A percentile compares a stretch with the other conserved stretches of the same genome.
Conservation (phyloP, 1,284 basidiomycete genomes). For the Malassezia sympodialis region DNA sequence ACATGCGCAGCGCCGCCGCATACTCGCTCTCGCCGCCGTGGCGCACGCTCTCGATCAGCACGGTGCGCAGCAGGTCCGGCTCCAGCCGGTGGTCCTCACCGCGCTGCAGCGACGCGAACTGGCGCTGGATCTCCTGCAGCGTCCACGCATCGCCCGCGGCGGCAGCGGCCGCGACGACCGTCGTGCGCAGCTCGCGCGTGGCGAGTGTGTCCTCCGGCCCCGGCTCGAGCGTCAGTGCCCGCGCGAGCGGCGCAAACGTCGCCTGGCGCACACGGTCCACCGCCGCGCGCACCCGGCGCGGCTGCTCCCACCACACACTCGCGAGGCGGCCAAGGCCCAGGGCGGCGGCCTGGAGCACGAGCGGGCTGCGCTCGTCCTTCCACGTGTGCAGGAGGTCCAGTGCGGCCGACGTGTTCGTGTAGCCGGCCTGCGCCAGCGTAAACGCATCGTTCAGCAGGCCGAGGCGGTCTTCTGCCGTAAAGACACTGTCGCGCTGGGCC, state of each 20-base stretch:
- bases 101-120: conserved; percentile 66
- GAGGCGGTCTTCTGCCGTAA: conserved; percentile 73
- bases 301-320: conserved; percentile 74
- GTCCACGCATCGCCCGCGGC: conserved; percentile 50
- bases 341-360: conserved; percentile 33
- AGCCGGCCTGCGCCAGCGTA: conserved; percentile 69
- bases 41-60: conserved; percentile 53
- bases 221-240: conserved; percentile 71
- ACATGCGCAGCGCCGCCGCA: conserved; percentile 54
- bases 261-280: conserved; percentile 47
- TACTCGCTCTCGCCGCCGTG: conserved; percentile 70
- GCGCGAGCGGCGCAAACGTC: conserved; percentile 69
- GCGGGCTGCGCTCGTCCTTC: conserved; percentile 50
- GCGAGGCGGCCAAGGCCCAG: conserved; percentile 31
- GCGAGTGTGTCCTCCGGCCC: conserved; percentile 62
- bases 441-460: conserved; percentile 73
- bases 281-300: conserved; percentile 54
- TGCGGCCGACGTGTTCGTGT: conserved; percentile 64
- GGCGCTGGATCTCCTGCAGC: conserved; percentile 57
- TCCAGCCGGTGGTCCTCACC: conserved; percentile 72
- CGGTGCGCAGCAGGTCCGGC: conserved; percentile 41
- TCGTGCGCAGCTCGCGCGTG: conserved; percentile 64
- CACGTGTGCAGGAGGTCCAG: conserved; percentile 63
- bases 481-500: conserved; percentile 57
- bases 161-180: conserved; percentile 59